phyloP scores from a whole-genome alignment of 1,284 basidiomycete species.

The Malassezia japonica region DNA sequence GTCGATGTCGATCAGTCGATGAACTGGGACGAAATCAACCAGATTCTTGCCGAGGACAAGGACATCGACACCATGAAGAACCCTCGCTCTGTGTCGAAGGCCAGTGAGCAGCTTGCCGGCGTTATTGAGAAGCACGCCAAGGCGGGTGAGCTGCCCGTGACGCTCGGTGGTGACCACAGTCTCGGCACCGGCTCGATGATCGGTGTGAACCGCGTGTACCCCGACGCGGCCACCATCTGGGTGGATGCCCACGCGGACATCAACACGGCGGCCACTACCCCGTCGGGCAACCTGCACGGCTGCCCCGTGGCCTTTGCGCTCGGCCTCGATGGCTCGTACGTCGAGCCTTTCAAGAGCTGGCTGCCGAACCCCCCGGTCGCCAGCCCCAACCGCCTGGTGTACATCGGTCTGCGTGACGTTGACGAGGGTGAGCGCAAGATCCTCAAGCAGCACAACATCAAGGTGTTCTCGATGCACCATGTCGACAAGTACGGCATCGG shows the following conservation, averaged over 20 bases:
- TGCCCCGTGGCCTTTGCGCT: slow-evolving; percentile 90
- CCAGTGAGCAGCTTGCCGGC: slow-evolving; percentile 68
- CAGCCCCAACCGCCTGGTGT: slow-evolving; percentile 67
- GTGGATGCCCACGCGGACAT: slow-evolving; percentile 66
- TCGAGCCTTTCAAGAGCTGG: slow-evolving; percentile 44
- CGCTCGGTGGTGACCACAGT: slow-evolving; percentile 93
- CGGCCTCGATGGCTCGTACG: slow-evolving; percentile 45
- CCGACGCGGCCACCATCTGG: slow-evolving; percentile 77
- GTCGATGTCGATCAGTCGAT: slow-evolving; percentile 81
- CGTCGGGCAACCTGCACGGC: slow-evolving; percentile 88
- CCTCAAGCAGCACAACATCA: slow-evolving; percentile 74
- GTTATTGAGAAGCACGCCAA: slow-evolving; percentile 65
- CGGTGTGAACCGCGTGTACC: slow-evolving; percentile 51
- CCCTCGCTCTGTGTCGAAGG: slow-evolving; percentile 51
- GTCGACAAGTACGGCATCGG: slow-evolving; percentile 92
- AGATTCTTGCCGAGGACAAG: slow-evolving; percentile 23
- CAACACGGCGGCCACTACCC: slow-evolving; percentile 76
- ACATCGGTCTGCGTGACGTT: slow-evolving; percentile 90
- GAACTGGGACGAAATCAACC: slow-evolving; percentile 68
- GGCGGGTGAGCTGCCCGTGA: slow-evolving; percentile 73
- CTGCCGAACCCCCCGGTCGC: slow-evolving; percentile 47
- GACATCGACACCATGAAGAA: slow-evolving; percentile 40
- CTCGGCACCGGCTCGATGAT: slow-evolving; percentile 52
- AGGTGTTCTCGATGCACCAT: slow-evolving; percentile 95
- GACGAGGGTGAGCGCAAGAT: slow-evolving; percentile 83